Evolutionary conservation across 306 rosid genomes (phyloP), one percentile per base, ranked within the genome.

Genomic region (Herpetospermum pedunculosum): DNA sequence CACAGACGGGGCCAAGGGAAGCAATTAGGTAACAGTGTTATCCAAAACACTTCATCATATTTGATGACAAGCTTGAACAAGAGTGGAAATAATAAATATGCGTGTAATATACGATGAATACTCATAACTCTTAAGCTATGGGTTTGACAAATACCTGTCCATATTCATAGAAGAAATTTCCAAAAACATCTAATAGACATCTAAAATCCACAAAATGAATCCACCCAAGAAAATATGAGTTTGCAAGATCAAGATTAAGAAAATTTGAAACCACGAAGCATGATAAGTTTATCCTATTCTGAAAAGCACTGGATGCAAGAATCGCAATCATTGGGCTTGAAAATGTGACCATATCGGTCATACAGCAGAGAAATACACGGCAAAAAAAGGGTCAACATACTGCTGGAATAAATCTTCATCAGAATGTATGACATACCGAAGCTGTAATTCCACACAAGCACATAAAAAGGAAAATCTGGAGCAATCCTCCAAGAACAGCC

Each of bases 401-500:
- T 2, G 34, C 65, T 74, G 70, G 23, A 9, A 43, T 41, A 26
- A 41, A 43, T 8, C 57, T 4, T 44, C 69, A 18, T 40, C 70
- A 48, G 79, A 81, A 74, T 73, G 77, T 32, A 32, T 43, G 40
- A 73, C 97, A 79, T 91, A 94, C 99, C 74, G 81, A 82, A 77
- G 99, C 96, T 54, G 89, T 88, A 70, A 94, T 81, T 76, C 99
- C 99, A 83, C 90, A 88, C 85, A 88, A 78, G 82, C 95, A 94
- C 95, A 94, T 94, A 77, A 94, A 91, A 73, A 94, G 82, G 82
- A 88, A 83, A 81, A 92, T 91, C 80, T 94, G 99, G 59, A 94
- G 96, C 77, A 94, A 86, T 35, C 97, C 97, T 76, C 97, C 99
- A 47, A 94, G 88, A 87, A 94, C 83, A 67, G 97, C 99, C 80